Evolutionary conservation across 2,329 filamentous ascomycete genomes (phyloP), one percentile per base, ranked within the genome.

Genomic region (Cladosporium austrohemisphaericum): DNA sequence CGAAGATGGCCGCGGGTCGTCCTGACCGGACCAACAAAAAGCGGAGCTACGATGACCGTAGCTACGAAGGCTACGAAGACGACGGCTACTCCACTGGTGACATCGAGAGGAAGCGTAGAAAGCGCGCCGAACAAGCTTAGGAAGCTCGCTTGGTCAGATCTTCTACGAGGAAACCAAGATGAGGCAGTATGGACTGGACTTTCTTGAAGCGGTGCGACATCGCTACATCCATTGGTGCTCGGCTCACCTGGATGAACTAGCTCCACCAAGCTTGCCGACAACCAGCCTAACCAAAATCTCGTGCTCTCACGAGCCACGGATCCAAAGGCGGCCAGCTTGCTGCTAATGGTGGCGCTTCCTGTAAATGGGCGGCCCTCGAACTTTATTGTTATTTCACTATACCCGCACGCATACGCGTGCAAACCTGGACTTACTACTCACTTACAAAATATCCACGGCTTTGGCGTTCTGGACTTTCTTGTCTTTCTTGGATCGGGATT

Each of bases 51-150:
- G 82, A 84, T 31, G 86, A 91, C 55, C 79, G 76, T 58, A 87
- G 83, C 60, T 91, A 80, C 61, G 82, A 86, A 60, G 83, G 83
- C 26, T 88, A 76, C 57, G 77, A 77, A 8, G 85, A 89, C 54
- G 85, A 85, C 54, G 80, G 76, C 49, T 82, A 88, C 61, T 87
- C 84, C 18, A 87, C 85, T 18, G 84, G 82, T 51, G 85, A 86
- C 57, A 81, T 82, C 57, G 85, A 86, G 48, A 52, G 44, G 29
- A 65, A 65, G 49, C 57, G 63, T 3, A 59, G 60, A 50, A 65
- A 63, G 55, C 57, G 59, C 10, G 33, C 14, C 14, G 41, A 47
- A 3, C 32, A 26, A 19, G 26, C 5, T 20, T 23, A 38, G 18
- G 18, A 20, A 18, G 3, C 8, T 31, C 18, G 16, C 8, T 13